Percentiles rank a stretch among this genome's conserved stretches.
Evolutionary conservation across 176 grass and related monocot genomes (phyloP).

Genomic region (Rhynchospora pubera): DNA sequence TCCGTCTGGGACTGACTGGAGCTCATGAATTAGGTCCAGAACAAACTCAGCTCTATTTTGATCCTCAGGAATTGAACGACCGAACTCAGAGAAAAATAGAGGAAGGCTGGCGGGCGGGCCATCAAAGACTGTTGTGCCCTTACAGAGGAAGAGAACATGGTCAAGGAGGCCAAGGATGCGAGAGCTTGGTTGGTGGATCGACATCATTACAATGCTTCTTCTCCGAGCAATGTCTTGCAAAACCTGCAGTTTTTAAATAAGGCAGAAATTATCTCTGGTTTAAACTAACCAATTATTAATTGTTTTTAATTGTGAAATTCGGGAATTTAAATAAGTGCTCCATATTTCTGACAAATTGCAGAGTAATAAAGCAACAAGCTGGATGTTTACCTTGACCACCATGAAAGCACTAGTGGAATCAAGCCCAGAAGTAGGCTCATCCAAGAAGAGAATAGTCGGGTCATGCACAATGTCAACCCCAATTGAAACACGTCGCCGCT

Average conservation of each 20-base stretch:
- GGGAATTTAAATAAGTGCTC: too few relatives aligned
- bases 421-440: slow-evolving; percentile 64
- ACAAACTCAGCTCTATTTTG: background rate
- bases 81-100: background rate
- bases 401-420: slow-evolving; percentile 79
- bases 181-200: slow-evolving; percentile 87
- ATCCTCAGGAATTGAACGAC: background rate
- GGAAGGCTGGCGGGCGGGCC: background rate
- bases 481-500: slow-evolving; percentile 68
- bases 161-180: slow-evolving; percentile 83
- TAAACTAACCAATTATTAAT: too few relatives aligned
- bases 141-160: slow-evolving; percentile 62
- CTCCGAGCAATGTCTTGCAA: slow-evolving; percentile 49
- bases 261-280: too few relatives aligned
- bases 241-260: background rate
- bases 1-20: background rate
- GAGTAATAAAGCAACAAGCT: too few relatives aligned
- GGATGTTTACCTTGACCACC: slow-evolving; percentile 43
- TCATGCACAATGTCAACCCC: slow-evolving; percentile 75
- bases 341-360: too few relatives aligned
- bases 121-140: slow-evolving; percentile 12
- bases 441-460: slow-evolving; percentile 55
- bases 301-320: too few relatives aligned
- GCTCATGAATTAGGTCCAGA: slow-evolving; percentile 10
- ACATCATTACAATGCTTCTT: slow-evolving; percentile 74